Evolutionary conservation across 176 grass and related monocot species (phyloP).

Genomic region (Zoysia japonica): DNA sequence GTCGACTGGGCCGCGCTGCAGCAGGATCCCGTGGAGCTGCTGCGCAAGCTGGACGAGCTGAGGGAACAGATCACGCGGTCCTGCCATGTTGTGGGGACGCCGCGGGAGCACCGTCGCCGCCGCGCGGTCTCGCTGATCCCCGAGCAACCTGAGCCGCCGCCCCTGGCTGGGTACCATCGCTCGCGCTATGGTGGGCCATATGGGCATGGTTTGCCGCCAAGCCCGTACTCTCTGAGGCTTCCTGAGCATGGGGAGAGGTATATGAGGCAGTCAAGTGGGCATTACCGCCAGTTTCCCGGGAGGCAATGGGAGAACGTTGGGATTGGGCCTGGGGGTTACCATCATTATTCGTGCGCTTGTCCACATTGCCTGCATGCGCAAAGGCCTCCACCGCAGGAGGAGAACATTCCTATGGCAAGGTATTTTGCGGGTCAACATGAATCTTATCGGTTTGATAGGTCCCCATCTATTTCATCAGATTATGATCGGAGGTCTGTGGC

Average conservation of each 20-base stretch:
- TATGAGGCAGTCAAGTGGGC: conserved; percentile 38
- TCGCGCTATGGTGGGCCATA: conserved; percentile 35
- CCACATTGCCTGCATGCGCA: conserved; percentile 46
- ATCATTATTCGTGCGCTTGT: conserved; percentile 45
- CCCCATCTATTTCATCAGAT: conserved; percentile 50
- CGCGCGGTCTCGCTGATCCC: conserved; percentile 43
- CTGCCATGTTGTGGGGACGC: conserved; percentile 52
- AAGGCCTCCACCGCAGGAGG: conserved; percentile 33
- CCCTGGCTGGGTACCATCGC: conserved; percentile 46
- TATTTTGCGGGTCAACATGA: conserved; percentile 62
- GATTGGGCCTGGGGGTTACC: conserved; percentile 42
- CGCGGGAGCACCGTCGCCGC: conserved; percentile 43
- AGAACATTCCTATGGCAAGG: conserved; percentile 50
- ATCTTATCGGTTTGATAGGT: conserved; percentile 49
- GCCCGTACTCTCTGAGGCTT: conserved; percentile 30
- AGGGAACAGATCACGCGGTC: conserved; percentile 78
- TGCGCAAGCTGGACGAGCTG: conserved; percentile 88
- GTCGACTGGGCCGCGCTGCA: conserved; percentile 49
- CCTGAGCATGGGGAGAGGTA: conserved; percentile 46
- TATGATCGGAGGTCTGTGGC: conserved; percentile 60
- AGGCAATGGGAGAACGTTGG: conserved; percentile 51
- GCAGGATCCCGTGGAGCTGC: conserved; percentile 72
- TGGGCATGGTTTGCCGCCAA: conserved; percentile 46
- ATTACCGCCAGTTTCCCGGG: conserved; percentile 48
- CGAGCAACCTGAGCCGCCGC: conserved; percentile 33